phyloP scores from a whole-genome alignment of 1,139 yeast genomes.

The Kurtzmaniella quercitrusa region DNA sequence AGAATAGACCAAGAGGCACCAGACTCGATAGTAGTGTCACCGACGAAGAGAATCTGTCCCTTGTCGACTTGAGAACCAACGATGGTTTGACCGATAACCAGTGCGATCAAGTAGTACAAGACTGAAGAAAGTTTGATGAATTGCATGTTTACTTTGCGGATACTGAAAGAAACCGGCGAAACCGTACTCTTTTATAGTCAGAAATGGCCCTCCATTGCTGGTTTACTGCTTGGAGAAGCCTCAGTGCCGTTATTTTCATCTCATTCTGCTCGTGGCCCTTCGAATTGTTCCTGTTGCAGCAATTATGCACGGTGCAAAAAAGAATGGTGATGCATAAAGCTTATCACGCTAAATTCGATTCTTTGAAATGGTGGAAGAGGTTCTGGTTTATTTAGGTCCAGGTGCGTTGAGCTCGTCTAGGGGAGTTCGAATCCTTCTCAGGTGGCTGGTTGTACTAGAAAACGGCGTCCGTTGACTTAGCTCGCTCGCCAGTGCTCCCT shows the following conservation, averaged over 20 bases:
- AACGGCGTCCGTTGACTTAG: no score
- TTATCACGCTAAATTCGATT: background rate
- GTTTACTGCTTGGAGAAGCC: background rate
- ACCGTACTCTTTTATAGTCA: background rate
- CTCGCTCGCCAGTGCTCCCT: no score
- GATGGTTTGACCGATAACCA: conserved; percentile 3
- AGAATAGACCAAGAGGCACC: conserved; percentile 32
- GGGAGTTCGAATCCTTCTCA: background rate
- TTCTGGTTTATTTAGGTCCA: background rate
- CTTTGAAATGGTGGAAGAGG: background rate
- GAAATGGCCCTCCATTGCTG: background rate
- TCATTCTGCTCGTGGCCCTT: background rate
- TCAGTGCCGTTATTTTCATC: background rate
- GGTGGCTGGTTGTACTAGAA: no score
- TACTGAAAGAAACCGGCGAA: background rate
- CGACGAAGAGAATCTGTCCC: conserved; percentile 8
- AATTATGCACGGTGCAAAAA: background rate
- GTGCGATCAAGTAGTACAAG: background rate
- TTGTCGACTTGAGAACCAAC: conserved; percentile 4
- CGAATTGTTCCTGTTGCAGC: background rate
- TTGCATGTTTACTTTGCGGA: background rate
- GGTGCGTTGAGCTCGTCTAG: background rate
- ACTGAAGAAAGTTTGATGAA: background rate
- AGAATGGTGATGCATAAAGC: background rate
- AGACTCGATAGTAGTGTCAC: conserved; percentile 21